Conservation (phyloP, 768 basidiomycete species). For the Leucosporidium yakuticum region DNA sequence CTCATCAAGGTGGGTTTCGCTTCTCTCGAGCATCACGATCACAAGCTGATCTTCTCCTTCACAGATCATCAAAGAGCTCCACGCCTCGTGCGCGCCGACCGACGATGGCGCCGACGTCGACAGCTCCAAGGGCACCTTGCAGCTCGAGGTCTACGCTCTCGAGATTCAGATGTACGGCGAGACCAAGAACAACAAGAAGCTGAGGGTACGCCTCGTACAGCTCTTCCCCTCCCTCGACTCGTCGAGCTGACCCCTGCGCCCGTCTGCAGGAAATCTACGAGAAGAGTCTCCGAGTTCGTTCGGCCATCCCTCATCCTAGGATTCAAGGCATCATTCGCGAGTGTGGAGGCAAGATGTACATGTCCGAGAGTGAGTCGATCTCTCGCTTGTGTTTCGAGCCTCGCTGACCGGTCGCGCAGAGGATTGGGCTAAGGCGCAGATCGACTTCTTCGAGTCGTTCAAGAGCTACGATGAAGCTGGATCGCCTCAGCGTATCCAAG, state of each 20-base stretch:
- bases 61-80: constrained; percentile 30
- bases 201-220: constrained; percentile 57
- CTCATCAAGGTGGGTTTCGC: constrained; percentile 62
- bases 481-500: constrained; percentile 91
- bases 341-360: constrained; percentile 99
- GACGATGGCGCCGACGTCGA: constrained; percentile 80
- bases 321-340: constrained; percentile 99
- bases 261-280: constrained; percentile 86
- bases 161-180: constrained; percentile 99
- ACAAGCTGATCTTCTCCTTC: neutral
- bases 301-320: constrained; percentile 93
- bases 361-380: constrained; percentile 78
- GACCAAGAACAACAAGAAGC: constrained; percentile 87
- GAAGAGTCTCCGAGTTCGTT: constrained; percentile 82
- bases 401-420: constrained; percentile 49
- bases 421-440: constrained; percentile 93
- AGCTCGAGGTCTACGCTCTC: constrained; percentile 93
- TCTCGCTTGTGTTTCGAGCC: neutral
- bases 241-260: neutral
- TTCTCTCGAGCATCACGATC: neutral
- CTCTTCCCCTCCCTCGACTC: accelerated
- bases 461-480: constrained; percentile 98
- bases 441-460: constrained; percentile 99
- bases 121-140: constrained; percentile 78
- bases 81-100: constrained; percentile 58